Evolutionary conservation across 148 eudicot species (phyloP), one percentile per base, ranked within the genome.

Genomic region (Chenopodium suecicum): DNA sequence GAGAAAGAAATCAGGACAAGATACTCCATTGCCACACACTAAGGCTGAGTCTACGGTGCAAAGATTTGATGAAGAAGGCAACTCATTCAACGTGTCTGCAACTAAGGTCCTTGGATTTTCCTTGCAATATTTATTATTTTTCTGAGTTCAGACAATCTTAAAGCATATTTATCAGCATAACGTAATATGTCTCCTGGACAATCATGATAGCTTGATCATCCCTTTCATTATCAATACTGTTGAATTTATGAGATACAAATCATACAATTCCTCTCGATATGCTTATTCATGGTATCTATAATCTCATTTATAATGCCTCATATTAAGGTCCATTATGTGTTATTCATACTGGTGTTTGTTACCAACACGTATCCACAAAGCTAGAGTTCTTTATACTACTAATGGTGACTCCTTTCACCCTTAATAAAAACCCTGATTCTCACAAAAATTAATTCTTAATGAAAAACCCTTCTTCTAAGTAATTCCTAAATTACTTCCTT

Each of bases 1-100:
- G 82, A 90, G 92, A 84, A 85, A 91, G 83, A 94, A 92, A 88
- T 75, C 90, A 73, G 95, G 92, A 75, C 85, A 80, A 76, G 94
- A 89, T 70, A 85, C 58, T 37, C 80, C 88, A 48, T 78, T 87
- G 73, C 74, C 80, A 25, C 73, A 64, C 46, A 41, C 68, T 52
- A 86, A 84, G 73, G 83, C 79, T 83, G 91, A 86, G 87, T 31
- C 83, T 48, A 68, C 72, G 68, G 75, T 32, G 48, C 82, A 90
- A 77, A 84, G 72, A 80, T 77, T 83, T 34, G 87, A 86, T 81
- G 86, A 86, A 58, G 92, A 85, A 85, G 85, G 89, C 81, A 81
- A 80, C 73, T 87, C 92, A 25, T 80, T 67, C 78, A 79, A 77
- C 50, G 68, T 81, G 71, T 78, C 84, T 64, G 78, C 84, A 81